These are phyloP conservation scores for Pythium aphanidermatum DNA, from an alignment of 352 stramenopile species.

Conservation along the genomic window DNA sequence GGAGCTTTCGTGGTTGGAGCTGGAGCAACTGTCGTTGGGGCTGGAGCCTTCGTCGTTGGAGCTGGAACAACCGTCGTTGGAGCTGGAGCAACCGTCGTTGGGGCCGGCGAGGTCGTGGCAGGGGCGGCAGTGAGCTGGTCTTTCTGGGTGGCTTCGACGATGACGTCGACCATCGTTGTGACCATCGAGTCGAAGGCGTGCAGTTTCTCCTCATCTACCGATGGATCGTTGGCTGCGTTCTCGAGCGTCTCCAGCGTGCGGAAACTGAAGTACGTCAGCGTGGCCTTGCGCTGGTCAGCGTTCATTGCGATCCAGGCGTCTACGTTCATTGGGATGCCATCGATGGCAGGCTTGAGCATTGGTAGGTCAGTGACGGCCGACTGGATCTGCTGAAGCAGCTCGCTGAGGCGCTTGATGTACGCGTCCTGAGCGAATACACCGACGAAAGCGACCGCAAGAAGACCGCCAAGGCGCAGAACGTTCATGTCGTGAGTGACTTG, in stretches of 20 bases:
- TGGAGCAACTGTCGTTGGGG: background rate
- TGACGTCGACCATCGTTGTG: background rate
- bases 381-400: background rate
- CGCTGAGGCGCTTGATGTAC: background rate
- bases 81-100: background rate
- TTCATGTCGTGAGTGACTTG: conserved; percentile 16
- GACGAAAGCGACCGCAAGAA: conserved; percentile 1
- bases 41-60: background rate
- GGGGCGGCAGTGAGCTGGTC: background rate
- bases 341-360: background rate
- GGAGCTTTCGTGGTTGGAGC: too few relatives aligned
- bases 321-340: background rate
- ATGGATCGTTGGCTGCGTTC: background rate
- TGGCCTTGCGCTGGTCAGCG: background rate
- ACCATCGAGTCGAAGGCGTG: background rate
- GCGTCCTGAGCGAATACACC: background rate
- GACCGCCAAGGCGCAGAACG: background rate
- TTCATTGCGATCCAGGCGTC: background rate
- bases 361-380: background rate
- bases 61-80: background rate
- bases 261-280: background rate
- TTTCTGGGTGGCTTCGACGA: background rate
- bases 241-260: background rate
- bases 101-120: background rate
- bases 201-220: background rate